Base-by-base conservation (phyloP, 164 flowering plant genomes). In the Nymphaea thermarum region DNA sequence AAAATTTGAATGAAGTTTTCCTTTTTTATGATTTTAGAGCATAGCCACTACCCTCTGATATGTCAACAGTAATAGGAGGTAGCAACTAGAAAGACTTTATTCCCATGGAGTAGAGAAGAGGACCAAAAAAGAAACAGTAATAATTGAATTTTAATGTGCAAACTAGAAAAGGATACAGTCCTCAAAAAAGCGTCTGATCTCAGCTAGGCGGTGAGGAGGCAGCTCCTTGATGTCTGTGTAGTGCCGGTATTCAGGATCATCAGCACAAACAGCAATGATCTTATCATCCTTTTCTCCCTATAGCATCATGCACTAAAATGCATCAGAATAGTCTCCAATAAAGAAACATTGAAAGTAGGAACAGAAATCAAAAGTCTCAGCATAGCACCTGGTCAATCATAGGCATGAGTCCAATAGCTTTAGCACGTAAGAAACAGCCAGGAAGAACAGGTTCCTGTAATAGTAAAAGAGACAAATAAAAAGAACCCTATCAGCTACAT, bases 231-330 rank as follows among this genome's bases (percentile, higher is more conserved):
- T 89, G 67, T 89, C 95, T 74, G 77, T 83, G 77, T 78, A 87
- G 69, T 87, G 87, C 16, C 87, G 82, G 68, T 89, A 89, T 75
- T 89, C 95, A 25, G 95, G 95, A 80, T 89, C 95, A 80, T 88
- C 94, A 60, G 90, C 90, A 71, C 94, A 88, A 16, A 88, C 94
- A 25, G 94, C 94, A 70, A 89, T 89, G 41, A 89, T 89, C 73
- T 89, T 89, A 83, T 89, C 95, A 79, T 89, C 95, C 77, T 87
- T 89, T 71, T 89, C 95, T 57, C 95, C 95, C 89, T 89, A 76
- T 45, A 41, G 57, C 57, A 62, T 62, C 59, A 41, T 44, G 36
- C 15, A 61, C 66, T 55, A 72, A 18, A 63, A 57, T n/a, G 63
- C n/a, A 63, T 55, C 45, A 15, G 45, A 64, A 41, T 10, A 57